Conservation (phyloP, 768 basidiomycete species). For the Auricularia sp. region DNA sequence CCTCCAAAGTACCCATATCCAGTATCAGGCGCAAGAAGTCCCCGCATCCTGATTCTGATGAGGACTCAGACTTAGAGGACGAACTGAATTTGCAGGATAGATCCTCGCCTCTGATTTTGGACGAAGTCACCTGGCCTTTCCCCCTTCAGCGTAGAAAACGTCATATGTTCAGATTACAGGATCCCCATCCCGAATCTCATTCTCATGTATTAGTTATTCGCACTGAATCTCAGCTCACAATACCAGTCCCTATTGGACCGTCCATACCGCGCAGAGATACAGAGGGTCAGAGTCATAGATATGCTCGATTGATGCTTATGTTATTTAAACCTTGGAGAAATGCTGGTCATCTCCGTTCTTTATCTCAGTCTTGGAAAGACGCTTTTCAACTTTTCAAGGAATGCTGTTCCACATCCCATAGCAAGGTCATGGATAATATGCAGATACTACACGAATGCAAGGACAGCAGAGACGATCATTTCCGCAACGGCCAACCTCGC, state of each 20-base stretch:
- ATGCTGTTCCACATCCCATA: constrained; percentile 4
- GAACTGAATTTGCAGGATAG: too few relatives aligned
- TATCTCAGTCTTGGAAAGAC: constrained; percentile 18
- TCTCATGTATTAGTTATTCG: background rate
- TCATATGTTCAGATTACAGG: background rate
- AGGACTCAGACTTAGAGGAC: too few relatives aligned
- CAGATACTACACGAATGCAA: constrained; percentile 33
- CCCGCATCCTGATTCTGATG: too few relatives aligned
- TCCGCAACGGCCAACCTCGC: constrained; percentile 11
- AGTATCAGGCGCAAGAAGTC: background rate
- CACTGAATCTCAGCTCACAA: background rate
- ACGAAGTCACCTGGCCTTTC: too few relatives aligned
- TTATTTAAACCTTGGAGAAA: constrained; percentile 18
- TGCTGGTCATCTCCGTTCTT: constrained; percentile 16
- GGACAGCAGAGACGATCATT: constrained; percentile 12
- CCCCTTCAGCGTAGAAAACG: background rate
- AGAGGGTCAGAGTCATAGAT: background rate
- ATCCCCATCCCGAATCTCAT: background rate
- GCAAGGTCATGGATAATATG: constrained; percentile 28
- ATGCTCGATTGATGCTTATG: background rate
- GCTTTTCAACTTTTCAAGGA: constrained; percentile 19
- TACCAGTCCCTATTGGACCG: background rate
- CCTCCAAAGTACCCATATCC: background rate
- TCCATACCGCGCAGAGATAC: background rate
- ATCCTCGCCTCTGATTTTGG: too few relatives aligned